Evolutionary conservation across 768 basidiomycete species (phyloP), one percentile per base, ranked within the genome.

Genomic region (Kwoniella sp.): DNA sequence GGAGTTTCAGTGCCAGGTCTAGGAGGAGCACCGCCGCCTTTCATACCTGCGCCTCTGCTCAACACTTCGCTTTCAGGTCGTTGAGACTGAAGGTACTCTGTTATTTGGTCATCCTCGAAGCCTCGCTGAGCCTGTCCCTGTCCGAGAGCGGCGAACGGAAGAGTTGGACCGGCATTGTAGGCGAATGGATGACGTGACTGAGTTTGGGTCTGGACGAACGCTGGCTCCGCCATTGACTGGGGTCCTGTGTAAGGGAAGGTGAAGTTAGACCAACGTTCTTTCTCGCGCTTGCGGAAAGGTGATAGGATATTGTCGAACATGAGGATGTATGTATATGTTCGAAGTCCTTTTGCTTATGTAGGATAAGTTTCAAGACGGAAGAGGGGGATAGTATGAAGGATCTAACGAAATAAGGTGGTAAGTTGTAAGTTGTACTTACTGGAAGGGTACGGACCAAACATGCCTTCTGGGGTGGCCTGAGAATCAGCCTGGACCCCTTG

Each of bases 371-470:
- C 13, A 6, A 33, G 33, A 33, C 7, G 40, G 40, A 44, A 19
- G 17, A 44, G 40, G 40, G 17, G 17, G 17, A 44, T 13, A 33
- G 33, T 6, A 33, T 3, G 40, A 15, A 44, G 10, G 17, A 44
- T 44, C 17, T 6, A 44, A 44, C 4, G 15, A 19, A 30, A 13
- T 33, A 5, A 13, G 17, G 46, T 17, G n/a, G 47, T 9, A 44
- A 30, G n/a, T n/a, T n/a, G n/a, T 10, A 44, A 24, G 25, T 44
- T n/a, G n/a, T 21, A 61, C 73, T 64, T 26, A 74, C 73, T 60
- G 10, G 73, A 73, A 50, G 68, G 70, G 54, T 75, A 77, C 12
- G 74, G 73, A 22, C 71, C 75, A 63, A 74, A 71, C 72, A 77
- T 74, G 13, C 75, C 75, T 64, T 71, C 68, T 29, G 70, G 72